Evolutionary conservation across 2,329 filamentous ascomycete species (phyloP).

Genomic region (Apiospora aurea): DNA sequence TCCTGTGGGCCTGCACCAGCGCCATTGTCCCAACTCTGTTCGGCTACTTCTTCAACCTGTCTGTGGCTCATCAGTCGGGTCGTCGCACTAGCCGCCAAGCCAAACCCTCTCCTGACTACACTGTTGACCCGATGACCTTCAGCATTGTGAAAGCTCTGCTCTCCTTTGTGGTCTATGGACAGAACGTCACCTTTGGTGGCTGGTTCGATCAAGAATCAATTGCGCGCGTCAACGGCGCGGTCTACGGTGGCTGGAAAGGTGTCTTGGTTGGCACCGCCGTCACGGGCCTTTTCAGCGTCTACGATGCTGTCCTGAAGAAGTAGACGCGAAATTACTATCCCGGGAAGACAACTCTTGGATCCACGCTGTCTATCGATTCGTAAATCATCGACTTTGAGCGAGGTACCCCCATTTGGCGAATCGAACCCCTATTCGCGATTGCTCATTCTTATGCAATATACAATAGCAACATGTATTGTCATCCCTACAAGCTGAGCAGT

Average conservation of each 20-base stretch:
- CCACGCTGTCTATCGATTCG: background rate
- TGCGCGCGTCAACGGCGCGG: constrained; percentile 66
- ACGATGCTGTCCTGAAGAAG: constrained; percentile 79
- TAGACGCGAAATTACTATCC: constrained; percentile 37
- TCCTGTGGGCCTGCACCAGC: constrained; percentile 78
- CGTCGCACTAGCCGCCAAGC: constrained; percentile 53
- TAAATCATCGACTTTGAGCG: background rate
- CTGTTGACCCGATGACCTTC: constrained; percentile 86
- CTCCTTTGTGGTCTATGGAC: constrained; percentile 80
- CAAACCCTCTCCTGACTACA: constrained; percentile 56
- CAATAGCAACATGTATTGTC: background rate
- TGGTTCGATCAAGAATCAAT: constrained; percentile 67
- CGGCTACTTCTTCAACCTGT: constrained; percentile 93
- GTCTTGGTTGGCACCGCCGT: constrained; percentile 73
- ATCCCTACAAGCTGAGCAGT: background rate
- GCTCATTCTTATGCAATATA: background rate
- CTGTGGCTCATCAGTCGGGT: constrained; percentile 51
- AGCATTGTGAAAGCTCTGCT: constrained; percentile 87
- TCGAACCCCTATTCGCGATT: background rate
- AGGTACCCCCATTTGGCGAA: too few relatives aligned
- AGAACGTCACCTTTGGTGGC: constrained; percentile 68
- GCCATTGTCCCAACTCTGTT: constrained; percentile 72
- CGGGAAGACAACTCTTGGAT: background rate
- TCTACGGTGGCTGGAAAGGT: constrained; percentile 76
- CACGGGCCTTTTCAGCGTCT: constrained; percentile 73